Conservation (phyloP, 2,329 filamentous ascomycete species). For the Beauveria medogensis region DNA sequence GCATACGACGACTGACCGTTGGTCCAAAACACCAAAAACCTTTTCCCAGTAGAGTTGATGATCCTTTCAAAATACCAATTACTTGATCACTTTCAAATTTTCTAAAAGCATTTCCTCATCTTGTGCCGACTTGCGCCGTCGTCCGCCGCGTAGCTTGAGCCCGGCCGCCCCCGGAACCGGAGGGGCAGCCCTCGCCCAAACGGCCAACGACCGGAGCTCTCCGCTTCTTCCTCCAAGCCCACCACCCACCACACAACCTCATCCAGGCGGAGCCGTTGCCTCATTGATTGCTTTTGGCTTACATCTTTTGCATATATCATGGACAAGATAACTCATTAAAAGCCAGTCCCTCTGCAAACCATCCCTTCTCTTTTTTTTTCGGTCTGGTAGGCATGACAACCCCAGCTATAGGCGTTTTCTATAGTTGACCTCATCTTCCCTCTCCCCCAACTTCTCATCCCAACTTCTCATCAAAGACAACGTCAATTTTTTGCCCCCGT, state of each 20-base stretch:
- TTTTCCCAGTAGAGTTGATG: too few relatives aligned
- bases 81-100: neutral
- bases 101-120: too few relatives aligned
- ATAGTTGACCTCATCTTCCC: neutral
- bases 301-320: neutral
- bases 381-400: neutral
- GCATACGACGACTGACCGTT: neutral
- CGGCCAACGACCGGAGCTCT: neutral
- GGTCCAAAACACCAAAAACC: neutral
- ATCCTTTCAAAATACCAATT: neutral
- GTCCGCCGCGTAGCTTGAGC: neutral
- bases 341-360: neutral
- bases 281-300: neutral
- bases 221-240: neutral
- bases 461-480: neutral
- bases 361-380: neutral
- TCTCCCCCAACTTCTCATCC: neutral
- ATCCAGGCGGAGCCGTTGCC: neutral
- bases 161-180: slow-evolving; percentile 8
- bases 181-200: neutral
- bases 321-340: neutral
- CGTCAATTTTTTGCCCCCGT: neutral
- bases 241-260: neutral
- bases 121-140: slow-evolving; percentile 1
- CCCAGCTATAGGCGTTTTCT: neutral